A percentile compares a stretch with the other conserved stretches of the same genome.
Conservation (phyloP, 805 yeast species). For the Saccharomycopsis sp. region DNA sequence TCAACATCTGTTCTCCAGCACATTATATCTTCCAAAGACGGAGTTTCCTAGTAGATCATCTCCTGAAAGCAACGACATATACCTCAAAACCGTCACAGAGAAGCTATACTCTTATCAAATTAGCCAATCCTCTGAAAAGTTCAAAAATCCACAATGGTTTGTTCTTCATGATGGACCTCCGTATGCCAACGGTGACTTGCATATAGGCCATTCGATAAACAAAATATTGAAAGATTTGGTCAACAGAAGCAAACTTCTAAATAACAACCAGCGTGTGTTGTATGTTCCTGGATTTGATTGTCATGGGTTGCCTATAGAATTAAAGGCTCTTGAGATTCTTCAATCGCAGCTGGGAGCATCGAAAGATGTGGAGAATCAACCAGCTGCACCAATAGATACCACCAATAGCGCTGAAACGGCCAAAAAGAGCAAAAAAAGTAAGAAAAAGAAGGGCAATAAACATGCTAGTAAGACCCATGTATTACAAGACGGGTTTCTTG, state of each 20-base stretch:
- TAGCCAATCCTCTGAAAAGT: conserved; percentile 22
- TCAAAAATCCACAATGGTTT: conserved; percentile 34
- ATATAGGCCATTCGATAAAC: conserved; percentile 87
- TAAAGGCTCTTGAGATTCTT: conserved; percentile 60
- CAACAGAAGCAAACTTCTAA: conserved; percentile 57
- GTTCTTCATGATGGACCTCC: conserved; percentile 97
- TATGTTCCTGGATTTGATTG: conserved; percentile 98
- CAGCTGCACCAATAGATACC: not conserved
- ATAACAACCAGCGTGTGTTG: conserved; percentile 49
- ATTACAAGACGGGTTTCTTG: conserved; percentile 1
- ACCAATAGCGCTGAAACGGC: conserved; percentile 12
- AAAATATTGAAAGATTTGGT: conserved; percentile 85
- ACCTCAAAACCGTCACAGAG: conserved; percentile 44
- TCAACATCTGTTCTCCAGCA: conserved; percentile 39
- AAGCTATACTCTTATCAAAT: conserved; percentile 63
- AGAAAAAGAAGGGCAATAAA: conserved; percentile 10
- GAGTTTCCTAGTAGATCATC: conserved; percentile 57
- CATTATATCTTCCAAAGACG: conserved; percentile 62
- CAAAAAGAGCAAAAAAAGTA: conserved; percentile 27
- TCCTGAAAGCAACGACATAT: conserved; percentile 35
- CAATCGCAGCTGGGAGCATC: conserved; percentile 28
- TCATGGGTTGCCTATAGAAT: conserved; percentile 94
- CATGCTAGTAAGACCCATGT: not conserved
- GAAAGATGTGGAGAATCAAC: conserved; percentile 11
- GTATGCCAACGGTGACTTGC: conserved; percentile 92